phyloP scores from a whole-genome alignment of 352 stramenopile species.

The Phytophthora colocasiae region DNA sequence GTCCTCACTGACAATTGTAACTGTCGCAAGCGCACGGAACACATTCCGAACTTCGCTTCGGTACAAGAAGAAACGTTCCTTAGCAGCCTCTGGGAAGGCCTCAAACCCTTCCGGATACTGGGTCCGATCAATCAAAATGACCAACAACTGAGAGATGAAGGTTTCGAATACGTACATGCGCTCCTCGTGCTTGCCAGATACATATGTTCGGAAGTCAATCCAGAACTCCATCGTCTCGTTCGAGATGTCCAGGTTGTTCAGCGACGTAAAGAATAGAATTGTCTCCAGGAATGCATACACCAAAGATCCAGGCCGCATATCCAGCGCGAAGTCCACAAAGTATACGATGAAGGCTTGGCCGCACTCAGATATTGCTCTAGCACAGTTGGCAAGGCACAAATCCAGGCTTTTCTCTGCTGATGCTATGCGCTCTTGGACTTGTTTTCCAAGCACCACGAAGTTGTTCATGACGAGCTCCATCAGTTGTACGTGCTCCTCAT shows the following conservation, averaged over 20 bases:
- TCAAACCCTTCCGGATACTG: slow-evolving; percentile 71
- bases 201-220: slow-evolving; percentile 79
- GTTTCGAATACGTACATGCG: slow-evolving; percentile 72
- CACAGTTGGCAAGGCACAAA: slow-evolving; percentile 62
- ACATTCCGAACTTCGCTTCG: slow-evolving; percentile 79
- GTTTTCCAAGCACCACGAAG: slow-evolving; percentile 76
- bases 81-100: slow-evolving; percentile 47
- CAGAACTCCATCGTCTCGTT: slow-evolving; percentile 88
- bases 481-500: slow-evolving; percentile 64
- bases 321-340: slow-evolving; percentile 82
- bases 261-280: slow-evolving; percentile 71
- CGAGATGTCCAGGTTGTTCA: slow-evolving; percentile 70
- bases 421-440: slow-evolving; percentile 48
- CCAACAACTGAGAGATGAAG: slow-evolving; percentile 76
- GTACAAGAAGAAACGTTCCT: slow-evolving; percentile 72
- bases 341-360: slow-evolving; percentile 79
- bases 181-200: slow-evolving; percentile 81
- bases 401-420: slow-evolving; percentile 35
- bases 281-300: slow-evolving; percentile 83
- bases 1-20: slow-evolving; percentile 72
- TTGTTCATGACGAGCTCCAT: slow-evolving; percentile 85
- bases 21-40: slow-evolving; percentile 80
- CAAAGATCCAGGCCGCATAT: slow-evolving; percentile 61
- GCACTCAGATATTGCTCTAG: slow-evolving; percentile 71
- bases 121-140: slow-evolving; percentile 75